Conservation (phyloP, 441 rosid species). For the Manihot esculenta region DNA sequence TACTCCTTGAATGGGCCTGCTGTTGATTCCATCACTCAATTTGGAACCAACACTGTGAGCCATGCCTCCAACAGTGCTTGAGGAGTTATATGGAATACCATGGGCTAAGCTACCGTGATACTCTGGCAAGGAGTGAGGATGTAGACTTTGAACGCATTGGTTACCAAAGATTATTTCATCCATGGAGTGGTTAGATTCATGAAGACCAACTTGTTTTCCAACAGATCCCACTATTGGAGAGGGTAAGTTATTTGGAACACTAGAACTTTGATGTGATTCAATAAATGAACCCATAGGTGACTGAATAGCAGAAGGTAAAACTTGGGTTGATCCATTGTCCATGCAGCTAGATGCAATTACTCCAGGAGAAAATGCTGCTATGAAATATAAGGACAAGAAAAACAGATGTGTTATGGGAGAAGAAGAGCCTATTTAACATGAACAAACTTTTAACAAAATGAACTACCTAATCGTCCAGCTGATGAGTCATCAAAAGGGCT, state of each 20-base stretch:
- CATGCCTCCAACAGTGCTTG: slow-evolving; percentile 48
- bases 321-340: slow-evolving; percentile 38
- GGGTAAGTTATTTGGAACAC: slow-evolving; percentile 49
- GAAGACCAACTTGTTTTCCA: slow-evolving; percentile 41
- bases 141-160: slow-evolving; percentile 35
- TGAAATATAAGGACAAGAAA: slow-evolving; percentile 15
- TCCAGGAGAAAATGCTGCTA: slow-evolving; percentile 37
- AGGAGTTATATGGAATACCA: slow-evolving; percentile 40
- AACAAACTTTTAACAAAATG: slow-evolving; percentile 12
- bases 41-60: slow-evolving; percentile 46
- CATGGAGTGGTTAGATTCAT: slow-evolving; percentile 36
- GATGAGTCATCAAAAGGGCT: slow-evolving; percentile 50
- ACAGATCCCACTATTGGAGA: slow-evolving; percentile 43
- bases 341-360: slow-evolving; percentile 32
- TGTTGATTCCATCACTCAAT: slow-evolving; percentile 59
- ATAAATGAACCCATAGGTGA: slow-evolving; percentile 33
- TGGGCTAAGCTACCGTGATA: slow-evolving; percentile 43
- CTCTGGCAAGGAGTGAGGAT: slow-evolving; percentile 62
- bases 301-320: slow-evolving; percentile 34
- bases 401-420: background rate
- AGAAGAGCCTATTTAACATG: slow-evolving; percentile 14
- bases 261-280: slow-evolving; percentile 47
- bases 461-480: slow-evolving; percentile 59
- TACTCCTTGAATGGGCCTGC: slow-evolving; percentile 51
- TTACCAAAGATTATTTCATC: slow-evolving; percentile 40